These are phyloP conservation scores for Backusella sp. DNA, from an alignment of 192 early-diverging fungal species.

Conservation along the genomic window DNA sequence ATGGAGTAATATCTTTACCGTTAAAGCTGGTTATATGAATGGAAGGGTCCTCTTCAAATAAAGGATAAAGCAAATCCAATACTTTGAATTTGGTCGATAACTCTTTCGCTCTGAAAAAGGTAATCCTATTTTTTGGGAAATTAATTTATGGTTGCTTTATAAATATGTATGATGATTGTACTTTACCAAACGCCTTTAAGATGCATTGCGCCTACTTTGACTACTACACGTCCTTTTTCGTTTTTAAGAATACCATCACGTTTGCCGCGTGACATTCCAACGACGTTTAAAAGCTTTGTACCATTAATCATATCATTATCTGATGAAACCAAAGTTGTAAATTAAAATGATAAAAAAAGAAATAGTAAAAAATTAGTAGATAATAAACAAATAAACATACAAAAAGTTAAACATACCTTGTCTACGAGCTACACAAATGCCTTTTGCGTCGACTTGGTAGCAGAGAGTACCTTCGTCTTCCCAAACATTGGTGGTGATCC, in stretches of 20 bases:
- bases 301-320: slow-evolving; percentile 87
- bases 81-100: slow-evolving; percentile 71
- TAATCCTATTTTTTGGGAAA: slow-evolving; percentile 43
- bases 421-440: slow-evolving; percentile 78
- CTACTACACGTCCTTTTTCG: slow-evolving; percentile 79
- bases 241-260: slow-evolving; percentile 84
- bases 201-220: slow-evolving; percentile 84
- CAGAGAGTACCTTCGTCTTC: slow-evolving; percentile 79
- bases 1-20: neutral
- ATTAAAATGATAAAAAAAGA: slow-evolving; percentile 20
- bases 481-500: slow-evolving; percentile 73
- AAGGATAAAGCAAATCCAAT: slow-evolving; percentile 65
- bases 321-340: slow-evolving; percentile 20
- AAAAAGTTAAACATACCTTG: slow-evolving; percentile 41
- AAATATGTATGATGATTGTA: neutral
- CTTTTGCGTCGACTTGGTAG: slow-evolving; percentile 78
- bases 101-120: slow-evolving; percentile 61
- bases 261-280: slow-evolving; percentile 84
- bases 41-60: slow-evolving; percentile 71
- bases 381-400: neutral
- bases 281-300: slow-evolving; percentile 82
- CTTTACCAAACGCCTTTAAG: slow-evolving; percentile 82
- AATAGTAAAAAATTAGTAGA: slow-evolving; percentile 10
- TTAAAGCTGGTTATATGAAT: slow-evolving; percentile 49
- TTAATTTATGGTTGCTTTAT: slow-evolving; percentile 8